Base-by-base conservation (phyloP, 371 early-diverging fungal genomes). In the Mortierella sp. region DNA sequence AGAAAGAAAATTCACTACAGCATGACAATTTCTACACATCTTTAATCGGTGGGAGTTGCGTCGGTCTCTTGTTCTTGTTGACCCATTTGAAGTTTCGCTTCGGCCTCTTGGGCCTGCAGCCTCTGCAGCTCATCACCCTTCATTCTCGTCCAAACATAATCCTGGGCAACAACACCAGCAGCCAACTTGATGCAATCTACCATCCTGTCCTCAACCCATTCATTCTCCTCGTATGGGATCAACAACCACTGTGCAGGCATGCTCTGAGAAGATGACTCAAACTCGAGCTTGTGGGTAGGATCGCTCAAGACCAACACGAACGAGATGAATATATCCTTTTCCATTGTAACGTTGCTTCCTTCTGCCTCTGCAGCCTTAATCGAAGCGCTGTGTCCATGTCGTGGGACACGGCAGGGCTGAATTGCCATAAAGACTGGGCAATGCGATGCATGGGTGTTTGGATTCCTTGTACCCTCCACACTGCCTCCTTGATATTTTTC, bases 91-190 rank as follows among this genome's bases (percentile, higher is more conserved):
- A 55, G 24, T 28, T 55, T 55, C 10, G 76, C 66, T 50, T 81
- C 76, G 19, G 69, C 82, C n/a, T 76, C 82, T 38, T 69, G 72
- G 32, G 76, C 60, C 52, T 81, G 76, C 15, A 79, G 69, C 33
- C 73, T 67, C 60, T 81, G 76, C 47, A 74, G 58, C 47, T 83
- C 84, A 65, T 83, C 84, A 32, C 81, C 83, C 69, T 83, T 85
- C 92, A 92, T 92, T 38, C 92, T 84, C 7, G 89, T 89, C 87
- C 87, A 91, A n/a, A 92, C 92, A 84, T 92, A 92, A 67, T 92
- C 91, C 65, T 91, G 91, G 9, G 91, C 92, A 55, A 92, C 76
- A 0, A 88, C 86, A 38, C 87, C 87, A 0, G 90, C 91, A 4
- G 89, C 86, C 76, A 88, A 70, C 40, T 87, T 86, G 43, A 92